Evolutionary conservation across 176 grass and related monocot genomes (phyloP), one percentile per base, ranked within the genome.

Genomic region (Tillandsia fasciculata): DNA sequence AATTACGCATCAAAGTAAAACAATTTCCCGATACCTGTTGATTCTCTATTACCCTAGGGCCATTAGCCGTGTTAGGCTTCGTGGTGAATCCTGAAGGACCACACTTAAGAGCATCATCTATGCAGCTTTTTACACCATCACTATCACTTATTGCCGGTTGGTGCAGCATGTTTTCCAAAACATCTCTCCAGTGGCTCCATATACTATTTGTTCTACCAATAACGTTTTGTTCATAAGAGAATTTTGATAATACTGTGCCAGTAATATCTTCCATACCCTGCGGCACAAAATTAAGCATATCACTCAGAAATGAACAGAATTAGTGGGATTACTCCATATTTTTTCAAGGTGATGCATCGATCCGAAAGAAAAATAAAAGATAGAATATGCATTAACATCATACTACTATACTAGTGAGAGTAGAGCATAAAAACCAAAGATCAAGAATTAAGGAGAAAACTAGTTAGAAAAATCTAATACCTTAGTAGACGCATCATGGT

Each of bases 171-270:
- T 69, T 76, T 72, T 96, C 65, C 10, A 96, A 59, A 12, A 84
- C 82, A 61, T 86, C 51, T 84, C 69, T 91, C 91, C 91, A 91
- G 72, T 74, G 82, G 63, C 69, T 79, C 91, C 91, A 96, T 52
- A 79, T 85, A 15, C 49, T 51, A 63, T 74, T 11, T 42, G 11
- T 72, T 72, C 52, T 57, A 18, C 24, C 51, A 57, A 48, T 11
- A 22, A 15, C 33, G 11, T 42, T 26, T 48, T 56, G 52, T 0
- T 72, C 70, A 47, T 18, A 28, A 14, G 12, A 42, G 6, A 8
- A 56, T 14, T 11, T 48, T 15, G 20, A n/a, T 17, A 51, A 72
- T 33, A 54, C 50, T 48, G 11, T 17, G 13, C 48, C 52, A 72
- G 53, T 23, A 48, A 56, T 11, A 33, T 58, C 51, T 27, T 42